Base-by-base conservation (phyloP, 306 rosid genomes). In the Dicorynia guianensis region DNA sequence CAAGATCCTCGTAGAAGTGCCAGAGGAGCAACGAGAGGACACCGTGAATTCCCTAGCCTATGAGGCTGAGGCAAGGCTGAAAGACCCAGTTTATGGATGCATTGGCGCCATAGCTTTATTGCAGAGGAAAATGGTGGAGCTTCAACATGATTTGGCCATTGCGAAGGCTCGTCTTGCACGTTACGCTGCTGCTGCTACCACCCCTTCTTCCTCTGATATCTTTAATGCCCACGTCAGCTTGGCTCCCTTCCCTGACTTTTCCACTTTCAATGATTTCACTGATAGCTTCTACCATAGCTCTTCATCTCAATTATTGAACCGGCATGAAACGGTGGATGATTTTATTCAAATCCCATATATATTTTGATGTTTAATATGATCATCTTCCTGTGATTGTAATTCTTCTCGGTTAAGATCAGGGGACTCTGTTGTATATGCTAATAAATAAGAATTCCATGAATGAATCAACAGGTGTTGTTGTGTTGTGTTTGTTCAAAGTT, bases 11-110 rank as follows among this genome's bases (percentile, higher is more conserved):
- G 71, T 62, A 0, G 97, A 92, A 71, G 98, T 95, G 8, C 93
- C 97, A 0, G 93, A 87, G 74, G 91, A 92, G 50, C 97, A 89
- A 11, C 76, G 97, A 0, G 96, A 89, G 47, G 98, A 95, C 85
- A 85, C 97, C 0, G 98, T 87, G 52, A 95, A 89, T 75, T 92
- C 97, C 5, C 82, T 95, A 6, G 97, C 96, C 1, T 95, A 87
- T 43, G 97, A 95, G 72, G 97, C 97, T 0, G 97, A 95, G 43
- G 97, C 87, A 0, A 75, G 98, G 87, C 93, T 95, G 2, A 78
- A 72, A 17, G 97, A 95, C 79, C 98, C 97, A 0, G 98, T 95
- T 64, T 92, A 92, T 58, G 97, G 98, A 33, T 92, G 97, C 97
- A 95, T 95, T 77, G 98, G 98, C 3, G 86, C 96, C 82, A 92